A percentile compares a stretch with the other conserved stretches of the same genome.
Evolutionary conservation across 805 yeast genomes (phyloP).

Genomic region (Tetrapisispora namnaoensis): DNA sequence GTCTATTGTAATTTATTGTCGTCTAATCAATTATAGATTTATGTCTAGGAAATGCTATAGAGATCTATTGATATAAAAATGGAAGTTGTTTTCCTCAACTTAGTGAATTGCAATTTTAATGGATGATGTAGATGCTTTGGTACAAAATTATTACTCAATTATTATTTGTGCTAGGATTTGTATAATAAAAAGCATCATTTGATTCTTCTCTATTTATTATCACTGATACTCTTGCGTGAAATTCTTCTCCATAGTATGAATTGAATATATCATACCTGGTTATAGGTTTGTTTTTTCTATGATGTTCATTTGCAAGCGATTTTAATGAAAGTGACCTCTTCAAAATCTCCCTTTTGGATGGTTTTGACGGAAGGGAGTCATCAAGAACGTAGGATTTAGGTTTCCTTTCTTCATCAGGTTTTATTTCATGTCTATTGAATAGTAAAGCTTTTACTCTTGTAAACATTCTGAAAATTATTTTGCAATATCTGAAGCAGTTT

Average conservation of each 20-base stretch:
- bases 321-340: neutral
- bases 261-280: conserved; percentile 2
- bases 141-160: neutral
- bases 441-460: neutral
- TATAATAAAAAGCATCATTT: neutral
- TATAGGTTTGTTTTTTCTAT: neutral
- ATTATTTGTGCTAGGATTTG: neutral
- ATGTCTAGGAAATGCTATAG: neutral
- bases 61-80: too few relatives aligned
- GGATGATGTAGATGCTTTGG: too few relatives aligned
- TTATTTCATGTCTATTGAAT: neutral
- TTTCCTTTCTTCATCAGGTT: neutral
- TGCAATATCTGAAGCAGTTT: neutral
- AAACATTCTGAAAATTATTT: neutral
- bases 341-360: neutral
- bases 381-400: neutral
- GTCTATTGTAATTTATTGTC: neutral
- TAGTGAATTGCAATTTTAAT: neutral
- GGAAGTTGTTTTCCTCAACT: too few relatives aligned
- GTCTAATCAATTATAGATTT: too few relatives aligned
- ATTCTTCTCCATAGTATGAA: conserved; percentile 2
- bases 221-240: neutral
- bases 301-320: neutral
- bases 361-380: neutral
- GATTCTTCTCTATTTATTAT: neutral